Evolutionary conservation across 805 yeast species (phyloP), one percentile per base, ranked within the genome.

Genomic region (Maudiozyma barnettii): DNA sequence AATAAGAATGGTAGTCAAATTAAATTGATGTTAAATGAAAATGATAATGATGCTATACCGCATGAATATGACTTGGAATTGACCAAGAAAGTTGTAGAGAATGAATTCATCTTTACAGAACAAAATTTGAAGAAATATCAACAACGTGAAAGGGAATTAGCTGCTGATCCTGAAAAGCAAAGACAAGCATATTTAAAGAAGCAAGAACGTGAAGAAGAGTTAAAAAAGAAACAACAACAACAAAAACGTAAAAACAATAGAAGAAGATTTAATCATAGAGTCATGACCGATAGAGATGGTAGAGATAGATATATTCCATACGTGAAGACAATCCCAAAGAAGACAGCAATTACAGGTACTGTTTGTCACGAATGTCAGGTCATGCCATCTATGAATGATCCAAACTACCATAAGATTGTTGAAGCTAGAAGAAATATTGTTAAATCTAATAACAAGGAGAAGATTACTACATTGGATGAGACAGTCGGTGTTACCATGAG

Each of bases 331-430:
- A 86, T 88, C 47, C 95, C 96, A 0, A 89, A 81, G 61, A 85
- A 86, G 57, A 90, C 99, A 0, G 77, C 89, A 2, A 66, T 93
- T 33, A 76, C 79, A 12, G 99, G 99, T 36, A 86, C 89, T 35
- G 82, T 91, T 26, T 84, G 82, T 48, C 97, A 93, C 63, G 99
- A 93, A 62, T 90, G 97, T 64, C 86, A 84, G 56, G 81, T 87
- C 19, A 77, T 84, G 45, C 97, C 98, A 12, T 78, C 88, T 4
- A 77, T 79, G 57, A 69, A 72, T 40, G 95, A 88, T 59, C 74
- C 77, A 26, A 82, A 83, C 61, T 88, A 89, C 63, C 66, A 71
- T 43, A 74, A 82, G 64, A 78, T 82, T 58, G 74, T 79, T 54
- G 72, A 78, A 59, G 71, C 74, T 60, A 73, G 85, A 53, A 70